Base-by-base conservation (phyloP, 2,329 filamentous ascomycete species). In the Hymenoscyphus infarciens region DNA sequence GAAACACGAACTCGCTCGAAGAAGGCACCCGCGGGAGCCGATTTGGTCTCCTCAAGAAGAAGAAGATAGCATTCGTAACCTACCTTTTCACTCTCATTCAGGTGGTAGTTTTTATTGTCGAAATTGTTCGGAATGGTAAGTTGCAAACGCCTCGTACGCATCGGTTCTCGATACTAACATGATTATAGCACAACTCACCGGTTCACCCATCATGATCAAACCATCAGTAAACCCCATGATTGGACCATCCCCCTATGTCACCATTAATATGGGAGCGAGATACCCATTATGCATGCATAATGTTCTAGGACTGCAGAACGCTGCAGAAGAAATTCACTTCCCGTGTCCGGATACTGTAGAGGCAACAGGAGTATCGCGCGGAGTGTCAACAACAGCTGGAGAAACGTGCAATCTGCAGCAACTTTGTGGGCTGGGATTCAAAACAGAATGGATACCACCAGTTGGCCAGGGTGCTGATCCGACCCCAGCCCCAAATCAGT, bases 151-250 rank as follows among this genome's bases (percentile, higher is more conserved):
- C 19, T 22, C 45, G 19, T 25, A 25, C 19, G 19, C 22, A 4
- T 11, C 4, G 5, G n/a, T 49, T 61, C 59, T 35, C 64, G 59
- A 55, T 61, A 57, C 63, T 70, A 62, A 68, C 56, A 39, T 16
- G 57, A 27, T 8, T 13, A 13, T 66, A 92, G 90, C 82, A 59
- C 82, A 89, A 69, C 78, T 93, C 33, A 97, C 94, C 0, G 90
- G 90, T 60, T 88, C 89, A 0, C 73, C 73, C 1, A 75, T 74
- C 61, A 68, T 72, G 67, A 73, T 74, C 25, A 85, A 94, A 61
- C 95, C 95, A 1, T 83, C 82, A 16, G 96, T 99, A 79, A 99
- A 98, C 77, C 90, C 91, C 63, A 97, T 99, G 92, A 97, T 99
- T 72, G 95, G 95, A 0, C 95, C 95, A 0, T 97, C 93, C 5